Base-by-base conservation (phyloP, 805 yeast species). In the Saccharomycopsis oosterbeekiorum region DNA sequence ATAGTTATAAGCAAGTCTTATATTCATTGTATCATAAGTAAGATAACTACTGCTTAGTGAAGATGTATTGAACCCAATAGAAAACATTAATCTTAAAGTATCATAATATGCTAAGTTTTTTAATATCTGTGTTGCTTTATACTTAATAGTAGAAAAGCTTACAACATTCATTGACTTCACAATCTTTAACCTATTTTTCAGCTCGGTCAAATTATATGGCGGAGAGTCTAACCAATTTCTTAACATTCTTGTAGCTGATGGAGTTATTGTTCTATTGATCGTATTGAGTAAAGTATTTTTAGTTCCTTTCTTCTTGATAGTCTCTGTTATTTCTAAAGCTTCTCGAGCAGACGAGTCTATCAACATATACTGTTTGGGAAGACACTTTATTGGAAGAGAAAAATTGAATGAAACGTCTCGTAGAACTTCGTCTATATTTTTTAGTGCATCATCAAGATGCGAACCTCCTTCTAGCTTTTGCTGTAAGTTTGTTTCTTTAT, bases 191-290 rank as follows among this genome's bases (percentile, higher is more conserved):
- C 99, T 75, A 19, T 70, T 67, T 17, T 70, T 70, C 14, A 94
- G 83, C 64, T 82, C 87, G 0, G 69, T 67, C 0, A 80, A 67
- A 67, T 86, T 80, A 10, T 86, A 78, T 0, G 89, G 79, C 0
- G 99, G 99, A 1, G 89, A 83, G 29, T 88, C 78, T 4, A 93
- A 73, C 97, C 97, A 90, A 59, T 85, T 84, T 8, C 85, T 80
- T 12, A 94, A 73, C n/a, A 88, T 68, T 51, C 98, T 75, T 0
- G 96, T 75, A 0, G 98, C 98, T 0, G 94, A 84, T 0, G 85
- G 78, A 0, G 98, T 90, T 2, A 81, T 82, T 0, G 98, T 93
- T 59, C 86, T 75, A 62, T 83, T 81, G 2, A 94, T 80, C 0
- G 87, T 79, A n/a, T 83, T 80, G 4, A 89, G 75, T 24, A 93